Percentiles rank a stretch among this genome's conserved stretches.
Conservation (phyloP, 805 yeast species). For the Isabelozyma pseudorhagii region DNA sequence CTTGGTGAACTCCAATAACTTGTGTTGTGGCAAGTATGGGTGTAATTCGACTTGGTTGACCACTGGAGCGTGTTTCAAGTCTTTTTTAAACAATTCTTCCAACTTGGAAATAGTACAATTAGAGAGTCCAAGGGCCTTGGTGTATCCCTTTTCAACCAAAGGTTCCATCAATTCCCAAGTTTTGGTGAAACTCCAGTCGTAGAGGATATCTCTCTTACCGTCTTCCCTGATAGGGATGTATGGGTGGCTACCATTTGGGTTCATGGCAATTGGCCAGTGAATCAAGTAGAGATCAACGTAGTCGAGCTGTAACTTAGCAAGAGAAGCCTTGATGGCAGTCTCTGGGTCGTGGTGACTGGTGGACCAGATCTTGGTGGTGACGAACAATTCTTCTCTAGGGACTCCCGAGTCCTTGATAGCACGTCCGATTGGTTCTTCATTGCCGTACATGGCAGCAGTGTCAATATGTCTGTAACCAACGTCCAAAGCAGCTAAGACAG, state of each 20-base stretch:
- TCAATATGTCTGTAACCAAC: constrained; percentile 75
- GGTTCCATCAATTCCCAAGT: constrained; percentile 58
- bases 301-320: constrained; percentile 62
- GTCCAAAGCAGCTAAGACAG: constrained; percentile 58
- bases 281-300: constrained; percentile 76
- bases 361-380: constrained; percentile 71
- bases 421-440: constrained; percentile 63
- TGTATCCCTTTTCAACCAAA: constrained; percentile 49
- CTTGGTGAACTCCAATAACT: constrained; percentile 55
- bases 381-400: constrained; percentile 60
- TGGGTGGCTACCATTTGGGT: constrained; percentile 31
- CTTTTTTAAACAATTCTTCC: constrained; percentile 44
- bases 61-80: constrained; percentile 59
- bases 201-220: constrained; percentile 33
- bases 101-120: constrained; percentile 53
- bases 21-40: constrained; percentile 34
- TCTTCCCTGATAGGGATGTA: constrained; percentile 30
- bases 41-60: constrained; percentile 76
- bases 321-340: constrained; percentile 54
- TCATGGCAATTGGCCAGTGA: constrained; percentile 70
- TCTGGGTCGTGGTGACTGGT: constrained; percentile 51
- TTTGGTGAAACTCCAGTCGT: constrained; percentile 43
- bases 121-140: constrained; percentile 73
- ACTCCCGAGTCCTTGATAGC: constrained; percentile 55
- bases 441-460: constrained; percentile 66